Percentiles rank a stretch among this genome's conserved stretches.
These are phyloP conservation scores for Scutellaria baicalensis DNA, from an alignment of 257 asterid species.

Conservation along the genomic window DNA sequence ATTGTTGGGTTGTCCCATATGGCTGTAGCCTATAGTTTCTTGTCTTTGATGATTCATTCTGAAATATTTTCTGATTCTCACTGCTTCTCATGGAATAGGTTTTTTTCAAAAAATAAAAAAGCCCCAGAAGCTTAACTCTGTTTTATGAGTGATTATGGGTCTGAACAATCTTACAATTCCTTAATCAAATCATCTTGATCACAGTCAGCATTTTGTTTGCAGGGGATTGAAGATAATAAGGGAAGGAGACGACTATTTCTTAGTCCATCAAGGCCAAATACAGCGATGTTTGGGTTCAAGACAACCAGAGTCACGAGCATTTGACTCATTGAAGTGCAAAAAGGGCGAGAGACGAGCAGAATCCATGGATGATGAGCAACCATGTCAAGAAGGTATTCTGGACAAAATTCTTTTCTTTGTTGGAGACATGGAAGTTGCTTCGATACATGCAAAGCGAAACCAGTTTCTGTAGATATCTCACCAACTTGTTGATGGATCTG, in stretches of 20 bases:
- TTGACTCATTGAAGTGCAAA: neutral
- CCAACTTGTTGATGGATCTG: neutral
- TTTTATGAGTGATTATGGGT: too few species aligned
- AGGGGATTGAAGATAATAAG: constrained; percentile 83
- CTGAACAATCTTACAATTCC: neutral
- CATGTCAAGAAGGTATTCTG: constrained; percentile 38
- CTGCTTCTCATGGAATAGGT: neutral
- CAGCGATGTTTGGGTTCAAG: constrained; percentile 64
- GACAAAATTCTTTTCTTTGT: constrained; percentile 75
- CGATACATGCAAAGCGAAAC: constrained; percentile 46
- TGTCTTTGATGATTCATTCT: neutral
- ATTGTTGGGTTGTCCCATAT: neutral
- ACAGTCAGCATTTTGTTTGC: neutral
- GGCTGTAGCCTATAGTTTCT: neutral
- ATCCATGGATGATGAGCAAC: constrained; percentile 17
- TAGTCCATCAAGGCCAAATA: constrained; percentile 72
- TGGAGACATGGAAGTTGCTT: constrained; percentile 76
- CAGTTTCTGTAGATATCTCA: constrained; percentile 24
- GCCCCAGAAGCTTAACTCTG: too few species aligned
- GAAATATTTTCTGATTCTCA: neutral
- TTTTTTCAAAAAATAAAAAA: too few species aligned
- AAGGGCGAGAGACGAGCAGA: neutral
- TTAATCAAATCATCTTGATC: neutral
- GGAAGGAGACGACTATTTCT: constrained; percentile 69
- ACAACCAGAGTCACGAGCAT: neutral